Evolutionary conservation across 805 yeast genomes (phyloP), one percentile per base, ranked within the genome.

Genomic region (Zygoascus flipseniorum): DNA sequence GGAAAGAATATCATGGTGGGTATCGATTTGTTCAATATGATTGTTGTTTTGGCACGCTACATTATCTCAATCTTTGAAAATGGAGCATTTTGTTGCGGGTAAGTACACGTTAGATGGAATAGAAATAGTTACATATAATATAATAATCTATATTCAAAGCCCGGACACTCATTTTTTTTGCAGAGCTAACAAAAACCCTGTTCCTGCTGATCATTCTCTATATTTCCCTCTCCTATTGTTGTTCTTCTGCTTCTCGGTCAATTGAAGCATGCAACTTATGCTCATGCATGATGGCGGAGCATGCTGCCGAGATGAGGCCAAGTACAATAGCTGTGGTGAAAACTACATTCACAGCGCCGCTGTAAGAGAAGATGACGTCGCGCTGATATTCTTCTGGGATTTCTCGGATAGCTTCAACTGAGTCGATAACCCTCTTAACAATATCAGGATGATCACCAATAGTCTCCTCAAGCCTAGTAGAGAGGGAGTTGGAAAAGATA

Each of bases 401-500:
- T 4, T 67, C 65, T 52, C 69, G 67, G 20, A 75, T 70, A 50
- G 79, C 83, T 43, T 77, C 76, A 0, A 84, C 73, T 35, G 78
- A 78, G 44, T 75, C 73, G 43, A 77, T 66, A 0, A 85, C 84
- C 35, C 67, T 68, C 1, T 60, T 48, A 45, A 72, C 69, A 41
- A 69, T 52, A 5, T 55, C 57, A 8, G 44, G 56, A 18, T 64
- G 55, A 13, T 59, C 68, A 16, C 37, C 20, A 39, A 72, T 63
- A 1, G 56, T 53, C 9, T 41, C 55, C 9, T 46, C 57, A 37
- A 78, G 65, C 31, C 64, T 55, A 14, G 54, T 32, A 10, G 59
- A 57, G 52, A 84, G 71, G 9, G 72, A 63, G 49, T 72, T 72
- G 62, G 81, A 85, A 70, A 85, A 85, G 28, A 84, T 72, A 2